Base-by-base conservation (phyloP, 768 basidiomycete species). In the Tulasnella sp. region DNA sequence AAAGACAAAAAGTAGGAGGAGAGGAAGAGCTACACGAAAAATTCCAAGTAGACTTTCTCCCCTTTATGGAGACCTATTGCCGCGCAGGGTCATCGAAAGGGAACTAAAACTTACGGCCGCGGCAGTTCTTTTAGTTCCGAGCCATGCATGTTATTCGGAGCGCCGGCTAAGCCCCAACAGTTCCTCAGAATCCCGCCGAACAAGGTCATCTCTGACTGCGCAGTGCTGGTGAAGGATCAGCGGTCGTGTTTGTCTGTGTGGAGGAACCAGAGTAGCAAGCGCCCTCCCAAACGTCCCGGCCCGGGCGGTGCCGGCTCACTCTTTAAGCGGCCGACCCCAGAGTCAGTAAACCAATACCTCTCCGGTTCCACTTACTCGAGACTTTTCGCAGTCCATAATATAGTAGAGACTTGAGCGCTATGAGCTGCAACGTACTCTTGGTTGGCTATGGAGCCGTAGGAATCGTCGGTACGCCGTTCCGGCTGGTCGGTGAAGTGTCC, bases 381-480 rank as follows among this genome's bases (percentile, higher is more conserved):
- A 8, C 42, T 17, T 42, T 42, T 8, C 42, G 8, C 42, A 8
- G 8, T 17, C 8, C 42, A 42, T 8, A 42, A 17, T 8, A 17
- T 8, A 8, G 17, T 42, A 8, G 8, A n/a, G n/a, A n/a, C 42
- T 17, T 67, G 22, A 67, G 7, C 42, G 42, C 42, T n/a, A 42
- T 42, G 42, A 17, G 9, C 17, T 42, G 12, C 39, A 40, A 77
- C 45, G 58, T 77, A 15, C 76, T 79, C 31, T 71, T 78, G 22
- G 77, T 80, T 39, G 81, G 80, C 1, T 88, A 89, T 78, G 90
- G 91, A 15, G 91, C 89, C 1, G 85, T 91, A 1, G 91, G 90
- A 0, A 85, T 88, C 3, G 85, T 91, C 37, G 90, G 90, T 91
- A 77, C 77, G 88, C 82, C 12, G 11, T 42, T 17, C 40, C 4